Evolutionary conservation across 768 basidiomycete species (phyloP), one percentile per base, ranked within the genome.

Genomic region (Botryobasidium botryosum): DNA sequence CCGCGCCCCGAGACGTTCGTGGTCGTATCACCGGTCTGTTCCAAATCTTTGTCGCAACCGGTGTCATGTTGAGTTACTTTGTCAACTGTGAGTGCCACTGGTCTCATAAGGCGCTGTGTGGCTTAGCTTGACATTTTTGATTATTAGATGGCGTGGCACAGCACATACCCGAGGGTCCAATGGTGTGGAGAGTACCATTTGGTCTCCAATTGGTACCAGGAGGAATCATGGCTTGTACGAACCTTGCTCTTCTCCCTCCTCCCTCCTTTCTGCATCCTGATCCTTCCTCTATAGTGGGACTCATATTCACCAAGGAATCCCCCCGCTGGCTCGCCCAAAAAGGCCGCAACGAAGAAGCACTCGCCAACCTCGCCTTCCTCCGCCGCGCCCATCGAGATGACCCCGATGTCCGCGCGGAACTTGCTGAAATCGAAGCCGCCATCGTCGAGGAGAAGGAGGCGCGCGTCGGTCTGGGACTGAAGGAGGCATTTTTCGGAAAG

Each of bases 21-120:
- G 86, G 85, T 5, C 70, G 81, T 40, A 83, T 88, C 51, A 86
- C 82, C 0, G 84, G 85, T 35, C 55, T 82, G 26, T 87, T 87
- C 69, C 86, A 88, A 58, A 74, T 90, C 59, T 78, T 84, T 72
- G 84, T 83, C 18, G 80, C 83, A 20, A 65, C 74, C 40, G 86
- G 85, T 43, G 84, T 84, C 49, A 85, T 86, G 75, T 65, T 88
- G 47, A 81, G 78, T 0, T 85, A 84, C 59, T 84, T 81, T 58
- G 67, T 83, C 52, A 82, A 85, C 54, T 70, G 79, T 82, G 47
- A 41, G 78, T 63, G 13, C 18, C 24, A 15, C 44, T 18, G 32
- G 8, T 1, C 3, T 6, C 8, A 5, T 10, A 1, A 17, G 13
- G 17, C 23, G 15, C 28, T 20, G 5, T 25, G 7, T 47, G n/a